Conservation (phyloP, 257 asterid species). For the Plantago elongata region DNA sequence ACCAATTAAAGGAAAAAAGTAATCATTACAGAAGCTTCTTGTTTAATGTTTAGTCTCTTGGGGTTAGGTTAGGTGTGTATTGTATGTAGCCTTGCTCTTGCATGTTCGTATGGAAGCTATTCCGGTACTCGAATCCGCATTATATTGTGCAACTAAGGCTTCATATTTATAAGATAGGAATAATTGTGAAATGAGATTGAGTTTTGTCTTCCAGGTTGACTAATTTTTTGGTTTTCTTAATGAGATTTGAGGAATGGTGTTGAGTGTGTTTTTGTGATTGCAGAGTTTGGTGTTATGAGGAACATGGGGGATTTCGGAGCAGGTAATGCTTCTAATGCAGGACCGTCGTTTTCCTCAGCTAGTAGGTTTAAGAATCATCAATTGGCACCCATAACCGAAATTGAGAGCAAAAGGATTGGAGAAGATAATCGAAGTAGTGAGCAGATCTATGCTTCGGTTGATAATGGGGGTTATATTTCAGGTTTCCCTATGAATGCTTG, state of each 20-base stretch:
- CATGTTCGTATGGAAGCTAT: too few relatives aligned
- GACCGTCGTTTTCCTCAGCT: slow-evolving; percentile 37
- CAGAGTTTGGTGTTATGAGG: slow-evolving; percentile 59
- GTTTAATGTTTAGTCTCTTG: too few relatives aligned
- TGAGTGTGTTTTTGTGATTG: slow-evolving; percentile 29
- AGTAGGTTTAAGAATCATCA: slow-evolving; percentile 28
- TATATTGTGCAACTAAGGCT: too few relatives aligned
- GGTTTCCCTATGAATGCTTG: slow-evolving; percentile 43
- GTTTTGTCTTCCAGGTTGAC: not conserved
- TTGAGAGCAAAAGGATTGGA: slow-evolving; percentile 24
- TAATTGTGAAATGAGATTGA: too few relatives aligned
- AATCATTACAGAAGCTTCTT: too few relatives aligned
- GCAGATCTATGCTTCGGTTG: slow-evolving; percentile 16
- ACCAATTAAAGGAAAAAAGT: too few relatives aligned
- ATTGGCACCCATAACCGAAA: slow-evolving; percentile 48
- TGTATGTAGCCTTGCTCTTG: too few relatives aligned
- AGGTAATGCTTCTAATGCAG: slow-evolving; percentile 32
- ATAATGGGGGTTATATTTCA: slow-evolving; percentile 26
- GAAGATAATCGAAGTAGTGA: slow-evolving; percentile 17
- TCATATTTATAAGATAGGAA: too few relatives aligned
- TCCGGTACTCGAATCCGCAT: too few relatives aligned
- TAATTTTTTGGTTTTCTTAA: not conserved
- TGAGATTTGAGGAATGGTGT: slow-evolving; percentile 13
- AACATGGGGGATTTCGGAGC: slow-evolving; percentile 43
- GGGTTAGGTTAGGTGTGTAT: too few relatives aligned